Percentiles rank a stretch among this genome's conserved stretches.
These are phyloP conservation scores for Aspergillus hiratsukae DNA, from an alignment of 2,329 filamentous ascomycete genomes.

Conservation along the genomic window DNA sequence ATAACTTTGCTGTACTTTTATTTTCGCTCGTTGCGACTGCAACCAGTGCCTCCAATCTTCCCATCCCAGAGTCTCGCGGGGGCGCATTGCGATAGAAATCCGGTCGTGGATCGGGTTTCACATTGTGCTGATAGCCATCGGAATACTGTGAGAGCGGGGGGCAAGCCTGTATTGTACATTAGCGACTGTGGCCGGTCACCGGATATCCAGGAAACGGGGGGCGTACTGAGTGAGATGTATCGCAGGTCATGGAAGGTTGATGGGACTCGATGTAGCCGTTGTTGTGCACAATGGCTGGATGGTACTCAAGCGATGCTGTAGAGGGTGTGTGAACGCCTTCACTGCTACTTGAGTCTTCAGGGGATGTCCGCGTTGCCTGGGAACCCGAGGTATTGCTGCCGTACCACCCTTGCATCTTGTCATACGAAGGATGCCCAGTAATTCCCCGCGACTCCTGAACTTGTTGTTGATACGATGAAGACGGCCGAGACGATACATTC, in stretches of 20 bases:
- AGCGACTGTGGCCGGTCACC: conserved; percentile 24
- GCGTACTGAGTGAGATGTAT: conserved; percentile 40
- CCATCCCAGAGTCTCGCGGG: conserved; percentile 37
- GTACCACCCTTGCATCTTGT: conserved; percentile 20
- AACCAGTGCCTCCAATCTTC: conserved; percentile 47
- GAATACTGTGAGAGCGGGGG: conserved; percentile 27
- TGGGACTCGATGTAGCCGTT: conserved; percentile 45
- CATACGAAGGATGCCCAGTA: conserved; percentile 18
- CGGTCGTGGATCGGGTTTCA: conserved; percentile 25
- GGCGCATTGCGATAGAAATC: conserved; percentile 25
- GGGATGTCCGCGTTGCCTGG: conserved; percentile 38
- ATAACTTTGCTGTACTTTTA: conserved; percentile 32
- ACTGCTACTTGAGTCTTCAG: conserved; percentile 47
- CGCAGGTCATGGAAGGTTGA: conserved; percentile 31
- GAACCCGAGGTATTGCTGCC: conserved; percentile 24
- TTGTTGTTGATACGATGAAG: conserved; percentile 30
- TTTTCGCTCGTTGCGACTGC: conserved; percentile 48
- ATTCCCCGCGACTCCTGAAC: conserved; percentile 26
- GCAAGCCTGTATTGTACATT: conserved; percentile 31
- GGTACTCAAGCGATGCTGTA: conserved; percentile 44
- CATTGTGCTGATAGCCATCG: conserved; percentile 25
- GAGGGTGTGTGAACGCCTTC: conserved; percentile 47
- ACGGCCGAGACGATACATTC: conserved; percentile 33
- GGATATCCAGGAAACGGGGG: conserved; percentile 18
- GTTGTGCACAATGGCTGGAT: conserved; percentile 46